phyloP scores from a whole-genome alignment of 768 basidiomycete genomes.

The Pisolithus orientalis region DNA sequence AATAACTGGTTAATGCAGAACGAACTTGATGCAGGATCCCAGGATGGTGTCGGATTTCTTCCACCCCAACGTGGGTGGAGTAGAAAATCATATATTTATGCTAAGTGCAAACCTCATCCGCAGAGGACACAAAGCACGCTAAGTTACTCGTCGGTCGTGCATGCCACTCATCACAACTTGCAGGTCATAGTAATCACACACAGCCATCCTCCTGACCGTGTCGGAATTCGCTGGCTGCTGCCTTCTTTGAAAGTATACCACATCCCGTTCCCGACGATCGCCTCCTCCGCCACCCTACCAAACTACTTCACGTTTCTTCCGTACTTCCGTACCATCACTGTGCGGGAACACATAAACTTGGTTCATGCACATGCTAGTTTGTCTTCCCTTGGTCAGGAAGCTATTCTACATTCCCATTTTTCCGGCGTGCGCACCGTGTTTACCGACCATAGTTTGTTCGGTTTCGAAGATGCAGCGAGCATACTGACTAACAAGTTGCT shows the following conservation, averaged over 20 bases:
- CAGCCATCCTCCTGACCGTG: constrained; percentile 77
- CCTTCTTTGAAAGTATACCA: constrained; percentile 91
- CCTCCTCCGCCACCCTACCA: constrained; percentile 89
- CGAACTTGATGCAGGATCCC: not conserved
- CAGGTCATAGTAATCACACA: constrained; percentile 96
- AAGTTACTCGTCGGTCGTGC: not conserved
- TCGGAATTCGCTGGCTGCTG: constrained; percentile 84
- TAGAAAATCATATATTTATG: constrained; percentile 96
- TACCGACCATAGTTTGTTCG: constrained; percentile 95
- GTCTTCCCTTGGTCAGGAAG: constrained; percentile 88
- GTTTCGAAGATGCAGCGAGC: constrained; percentile 94
- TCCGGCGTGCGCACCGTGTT: constrained; percentile 89
- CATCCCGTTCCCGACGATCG: constrained; percentile 83
- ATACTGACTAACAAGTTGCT: constrained; percentile 96
- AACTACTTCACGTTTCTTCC: constrained; percentile 92
- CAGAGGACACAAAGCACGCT: constrained; percentile 73
- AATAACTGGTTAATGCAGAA: not conserved
- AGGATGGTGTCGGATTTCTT: constrained; percentile 99
- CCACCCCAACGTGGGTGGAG: constrained; percentile 88
- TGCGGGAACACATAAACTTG: constrained; percentile 80
- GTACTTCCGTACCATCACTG: constrained; percentile 81
- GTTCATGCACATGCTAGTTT: constrained; percentile 92
- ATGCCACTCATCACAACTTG: not conserved
- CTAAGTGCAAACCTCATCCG: constrained; percentile 76
- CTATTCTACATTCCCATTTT: constrained; percentile 80